Base-by-base conservation (phyloP, 345 rosid genomes). In the Brassica juncea region DNA sequence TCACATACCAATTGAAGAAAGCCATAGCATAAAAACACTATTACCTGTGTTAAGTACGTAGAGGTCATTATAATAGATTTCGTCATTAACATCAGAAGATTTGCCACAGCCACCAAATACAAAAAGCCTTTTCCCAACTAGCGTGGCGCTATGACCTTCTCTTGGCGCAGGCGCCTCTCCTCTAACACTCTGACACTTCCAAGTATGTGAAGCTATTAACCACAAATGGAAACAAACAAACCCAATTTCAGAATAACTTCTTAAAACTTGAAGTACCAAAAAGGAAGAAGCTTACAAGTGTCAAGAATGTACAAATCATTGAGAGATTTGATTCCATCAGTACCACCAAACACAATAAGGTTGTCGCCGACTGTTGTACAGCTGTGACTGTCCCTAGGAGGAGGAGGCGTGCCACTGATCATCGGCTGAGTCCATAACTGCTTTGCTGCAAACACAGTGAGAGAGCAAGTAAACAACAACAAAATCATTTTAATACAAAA, bases 51-150 rank as follows among this genome's bases (percentile, higher is more conserved):
- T 89, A 62, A 96, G 83, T 80, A 92, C 82, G 89, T 87, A 93
- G 67, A 96, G 86, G 84, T 96, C 97, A 80, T 88, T 89, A 81
- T 92, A 96, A 80, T 93, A 95, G 65, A 91, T 85, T 84, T 93
- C 97, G n/a, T 82, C 89, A 79, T 84, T 84, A 70, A 57, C 77
- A 84, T 52, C 81, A 55, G 84, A 71, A 75, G 97, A 93, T 86
- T 90, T 90, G 59, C 98, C 98, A 63, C 93, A 89, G 58, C 99
- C 99, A 72, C 99, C 99, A 86, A 93, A 93, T 82, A 93, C 82
- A 80, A 89, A 95, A 47, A 95, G 88, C 25, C 90, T 85, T 90
- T 86, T 93, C 10, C 98, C 97, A 82, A 95, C 93, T 64, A 93
- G 91, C 5, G 97, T 89, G 59, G 99, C 94, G 72, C 89, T 85